These are phyloP conservation scores for Centaurea solstitialis DNA, from an alignment of 129 eudicot genomes.

Conservation along the genomic window DNA sequence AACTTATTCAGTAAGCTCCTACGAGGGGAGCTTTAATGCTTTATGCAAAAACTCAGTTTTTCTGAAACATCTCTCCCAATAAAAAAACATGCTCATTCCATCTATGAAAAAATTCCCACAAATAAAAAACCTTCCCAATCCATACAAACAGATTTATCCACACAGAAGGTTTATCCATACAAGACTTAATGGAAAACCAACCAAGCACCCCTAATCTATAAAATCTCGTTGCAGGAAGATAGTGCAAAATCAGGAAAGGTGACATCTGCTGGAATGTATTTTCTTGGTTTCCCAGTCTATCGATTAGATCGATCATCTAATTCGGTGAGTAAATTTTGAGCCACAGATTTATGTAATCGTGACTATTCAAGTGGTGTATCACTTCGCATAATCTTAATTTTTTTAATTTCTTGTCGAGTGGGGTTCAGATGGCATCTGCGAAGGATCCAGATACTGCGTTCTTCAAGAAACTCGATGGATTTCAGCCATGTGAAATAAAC, in stretches of 20 bases:
- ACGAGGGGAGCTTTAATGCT: too few relatives aligned
- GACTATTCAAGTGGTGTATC: not conserved
- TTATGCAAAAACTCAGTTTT: too few relatives aligned
- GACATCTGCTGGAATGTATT: slow-evolving; percentile 97
- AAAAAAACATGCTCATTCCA: too few relatives aligned
- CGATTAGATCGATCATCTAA: slow-evolving; percentile 68
- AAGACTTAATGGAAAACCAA: too few relatives aligned
- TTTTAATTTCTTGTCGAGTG: slow-evolving; percentile 23
- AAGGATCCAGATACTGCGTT: slow-evolving; percentile 91
- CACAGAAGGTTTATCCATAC: too few relatives aligned
- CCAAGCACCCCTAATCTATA: not conserved
- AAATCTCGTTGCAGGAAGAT: slow-evolving; percentile 58
- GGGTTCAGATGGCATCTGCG: slow-evolving; percentile 60
- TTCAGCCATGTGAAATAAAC: slow-evolving; percentile 93
- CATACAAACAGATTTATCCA: too few relatives aligned
- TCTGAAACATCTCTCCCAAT: too few relatives aligned
- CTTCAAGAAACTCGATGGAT: slow-evolving; percentile 87
- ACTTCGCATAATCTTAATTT: not conserved
- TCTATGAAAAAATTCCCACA: too few relatives aligned
- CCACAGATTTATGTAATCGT: not conserved
- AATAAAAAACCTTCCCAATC: too few relatives aligned
- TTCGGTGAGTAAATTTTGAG: slow-evolving; percentile 53
- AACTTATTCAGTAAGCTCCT: too few relatives aligned
- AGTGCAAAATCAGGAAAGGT: slow-evolving; percentile 82
- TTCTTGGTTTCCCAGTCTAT: slow-evolving; percentile 93